Evolutionary conservation across 352 stramenopile species (phyloP).

Genomic region (Phytophthora fragariaefolia): DNA sequence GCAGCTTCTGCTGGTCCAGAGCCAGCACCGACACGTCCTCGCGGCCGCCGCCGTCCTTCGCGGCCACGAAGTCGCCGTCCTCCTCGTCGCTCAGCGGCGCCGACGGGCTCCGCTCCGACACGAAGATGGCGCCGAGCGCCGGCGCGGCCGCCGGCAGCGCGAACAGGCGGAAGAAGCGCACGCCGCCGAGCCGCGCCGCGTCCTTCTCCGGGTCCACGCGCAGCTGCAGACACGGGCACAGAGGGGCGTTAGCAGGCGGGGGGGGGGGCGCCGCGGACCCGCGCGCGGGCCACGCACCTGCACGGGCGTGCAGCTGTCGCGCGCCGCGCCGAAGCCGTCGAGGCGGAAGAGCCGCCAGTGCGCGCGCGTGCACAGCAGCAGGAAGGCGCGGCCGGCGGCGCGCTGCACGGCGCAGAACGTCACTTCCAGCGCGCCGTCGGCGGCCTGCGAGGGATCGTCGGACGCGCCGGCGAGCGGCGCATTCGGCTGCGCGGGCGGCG

Average conservation of each 20-base stretch:
- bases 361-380: constrained; percentile 63
- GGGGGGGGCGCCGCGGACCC: not conserved
- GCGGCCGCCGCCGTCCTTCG: constrained; percentile 38
- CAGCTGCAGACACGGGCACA: constrained; percentile 48
- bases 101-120: constrained; percentile 43
- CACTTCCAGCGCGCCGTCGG: constrained; percentile 46
- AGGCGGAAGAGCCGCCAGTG: constrained; percentile 69
- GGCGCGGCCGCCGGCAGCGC: constrained; percentile 23
- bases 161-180: constrained; percentile 74
- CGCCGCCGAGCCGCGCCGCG: constrained; percentile 44
- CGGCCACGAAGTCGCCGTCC: constrained; percentile 47
- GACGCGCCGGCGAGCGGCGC: constrained; percentile 7
- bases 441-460: constrained; percentile 13
- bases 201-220: constrained; percentile 52
- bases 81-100: constrained; percentile 30
- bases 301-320: constrained; percentile 54
- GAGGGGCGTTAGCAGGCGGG: not conserved
- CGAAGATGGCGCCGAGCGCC: constrained; percentile 54
- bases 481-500: not conserved
- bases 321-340: constrained; percentile 47
- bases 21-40: constrained; percentile 66
- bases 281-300: constrained; percentile 39
- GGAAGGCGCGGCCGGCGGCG: constrained; percentile 52
- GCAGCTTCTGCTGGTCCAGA: constrained; percentile 51
- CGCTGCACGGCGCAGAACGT: constrained; percentile 74